phyloP scores from a whole-genome alignment of 2,329 filamentous ascomycete genomes.

The Calonectria henricotiae region DNA sequence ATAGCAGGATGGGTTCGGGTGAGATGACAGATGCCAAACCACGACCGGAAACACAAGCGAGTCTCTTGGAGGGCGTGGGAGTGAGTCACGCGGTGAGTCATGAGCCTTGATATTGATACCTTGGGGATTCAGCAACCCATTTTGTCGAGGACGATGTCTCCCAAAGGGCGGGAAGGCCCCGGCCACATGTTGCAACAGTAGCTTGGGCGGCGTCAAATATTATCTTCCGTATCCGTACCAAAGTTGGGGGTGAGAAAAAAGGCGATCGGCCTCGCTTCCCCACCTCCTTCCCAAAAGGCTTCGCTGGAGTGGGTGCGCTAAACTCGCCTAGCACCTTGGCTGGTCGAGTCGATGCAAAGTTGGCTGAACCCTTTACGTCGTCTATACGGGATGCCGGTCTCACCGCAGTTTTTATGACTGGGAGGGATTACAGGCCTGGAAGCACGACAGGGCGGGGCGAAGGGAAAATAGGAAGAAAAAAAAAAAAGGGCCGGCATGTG shows the following conservation, averaged over 20 bases:
- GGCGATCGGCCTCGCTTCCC: slow-evolving; percentile 3
- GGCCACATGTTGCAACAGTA: neutral
- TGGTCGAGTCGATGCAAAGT: neutral
- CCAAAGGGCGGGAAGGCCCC: neutral
- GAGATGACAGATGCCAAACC: neutral
- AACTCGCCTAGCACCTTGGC: neutral
- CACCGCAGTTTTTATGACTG: neutral
- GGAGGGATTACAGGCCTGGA: neutral
- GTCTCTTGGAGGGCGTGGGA: neutral
- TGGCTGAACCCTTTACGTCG: neutral
- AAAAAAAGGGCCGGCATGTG: too few species aligned
- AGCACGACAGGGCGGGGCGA: neutral
- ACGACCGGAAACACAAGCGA: neutral
- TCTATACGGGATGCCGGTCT: neutral
- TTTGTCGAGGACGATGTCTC: neutral
- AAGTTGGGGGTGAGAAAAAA: neutral
- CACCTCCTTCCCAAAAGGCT: slow-evolving; percentile 30
- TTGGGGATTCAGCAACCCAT: slow-evolving; percentile 1
- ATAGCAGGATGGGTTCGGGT: neutral
- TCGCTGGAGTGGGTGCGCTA: slow-evolving; percentile 22
- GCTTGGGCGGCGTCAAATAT: neutral
- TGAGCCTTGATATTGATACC: neutral
- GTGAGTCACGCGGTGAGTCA: slow-evolving; percentile 11
- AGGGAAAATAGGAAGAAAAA: neutral
- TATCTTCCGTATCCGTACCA: neutral